Conservation (phyloP, 2,329 filamentous ascomycete genomes). For the Penicillium brasilianum region DNA sequence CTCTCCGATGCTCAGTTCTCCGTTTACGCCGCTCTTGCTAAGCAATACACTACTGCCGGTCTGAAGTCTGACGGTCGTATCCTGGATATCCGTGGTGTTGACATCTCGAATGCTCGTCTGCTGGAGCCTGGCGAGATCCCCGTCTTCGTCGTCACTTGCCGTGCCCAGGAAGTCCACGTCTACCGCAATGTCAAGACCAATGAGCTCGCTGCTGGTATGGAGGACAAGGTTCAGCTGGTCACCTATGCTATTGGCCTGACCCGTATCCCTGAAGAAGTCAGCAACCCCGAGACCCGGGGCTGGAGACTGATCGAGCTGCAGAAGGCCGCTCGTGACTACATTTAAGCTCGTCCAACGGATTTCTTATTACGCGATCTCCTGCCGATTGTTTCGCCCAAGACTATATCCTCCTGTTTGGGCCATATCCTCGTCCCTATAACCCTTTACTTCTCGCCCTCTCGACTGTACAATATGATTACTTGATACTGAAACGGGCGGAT, state of each 20-base stretch:
- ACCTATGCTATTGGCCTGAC: conserved; percentile 98
- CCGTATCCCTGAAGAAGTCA: conserved; percentile 89
- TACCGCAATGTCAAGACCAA: conserved; percentile 91
- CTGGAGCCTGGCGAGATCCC: conserved; percentile 63
- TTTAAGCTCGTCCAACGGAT: conserved; percentile 52
- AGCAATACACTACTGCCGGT: conserved; percentile 92
- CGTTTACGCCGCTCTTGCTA: conserved; percentile 94
- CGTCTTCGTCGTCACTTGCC: conserved; percentile 95
- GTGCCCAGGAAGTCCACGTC: conserved; percentile 96
- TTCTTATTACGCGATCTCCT: conserved; percentile 2
- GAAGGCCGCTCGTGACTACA: conserved; percentile 93
- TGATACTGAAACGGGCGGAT: conserved; percentile 45
- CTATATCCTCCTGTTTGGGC: conserved; percentile 26
- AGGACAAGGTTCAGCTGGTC: conserved; percentile 97
- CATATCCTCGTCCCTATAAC: conserved; percentile 29
- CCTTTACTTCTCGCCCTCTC: conserved; percentile 36
- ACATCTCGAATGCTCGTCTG: conserved; percentile 62
- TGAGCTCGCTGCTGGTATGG: conserved; percentile 93
- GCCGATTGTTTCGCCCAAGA: conserved; percentile 11
- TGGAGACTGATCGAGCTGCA: conserved; percentile 99
- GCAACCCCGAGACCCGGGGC: conserved; percentile 93
- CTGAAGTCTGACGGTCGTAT: conserved; percentile 95
- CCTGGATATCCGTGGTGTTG: conserved; percentile 91
- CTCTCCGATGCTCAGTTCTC: conserved; percentile 94
- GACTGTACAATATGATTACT: conserved; percentile 48